Base-by-base conservation (phyloP, 805 yeast species). In the Jamesozyma gamospora region DNA sequence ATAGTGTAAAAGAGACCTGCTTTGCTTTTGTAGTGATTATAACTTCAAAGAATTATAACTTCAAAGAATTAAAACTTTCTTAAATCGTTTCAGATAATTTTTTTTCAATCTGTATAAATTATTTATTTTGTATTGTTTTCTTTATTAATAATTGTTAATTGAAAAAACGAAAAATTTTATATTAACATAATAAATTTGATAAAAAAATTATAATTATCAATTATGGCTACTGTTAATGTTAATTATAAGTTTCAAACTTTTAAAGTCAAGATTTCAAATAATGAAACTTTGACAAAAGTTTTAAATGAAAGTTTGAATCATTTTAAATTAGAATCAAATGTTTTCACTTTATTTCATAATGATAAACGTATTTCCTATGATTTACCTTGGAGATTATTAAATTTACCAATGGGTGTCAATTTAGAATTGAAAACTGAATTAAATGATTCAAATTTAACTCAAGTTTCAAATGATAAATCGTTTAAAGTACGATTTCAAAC, bases 371-470 rank as follows among this genome's bases (percentile, higher is more conserved):
- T 71, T 16, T 63, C 69, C 4, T 45, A 62, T 13, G 61, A 66
- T 28, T 42, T 71, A 27, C 75, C 77, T 1, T 51, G 67, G 43
- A 57, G 75, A 41, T 48, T 71, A 14, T 48, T 66, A 13, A 65
- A 66, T 37, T 45, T 72, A 15, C 70, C 75, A 2, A 53, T 62
- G 5, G 76, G 76, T 11, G 66, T 64, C 14, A 71, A 67, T 34
- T 40, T 72, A 28, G 53, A 54, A 7, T 44, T 70, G 32, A 44
- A 47, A 28, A 36, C 10, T n/a, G n/a, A 34, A 1, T 10, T 15
- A 4, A 25, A 33, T 4, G 21, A 6, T 8, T 8, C 34, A 4
- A 16, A 14, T 4, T 30, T 25, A 6, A 14, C 47, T 1, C 31
- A 37, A 8, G 2, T 35, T 6, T 28, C 32, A 13, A 16, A 19